Conservation (phyloP, 1,284 basidiomycete genomes). For the Heterobasidion irregulare region DNA sequence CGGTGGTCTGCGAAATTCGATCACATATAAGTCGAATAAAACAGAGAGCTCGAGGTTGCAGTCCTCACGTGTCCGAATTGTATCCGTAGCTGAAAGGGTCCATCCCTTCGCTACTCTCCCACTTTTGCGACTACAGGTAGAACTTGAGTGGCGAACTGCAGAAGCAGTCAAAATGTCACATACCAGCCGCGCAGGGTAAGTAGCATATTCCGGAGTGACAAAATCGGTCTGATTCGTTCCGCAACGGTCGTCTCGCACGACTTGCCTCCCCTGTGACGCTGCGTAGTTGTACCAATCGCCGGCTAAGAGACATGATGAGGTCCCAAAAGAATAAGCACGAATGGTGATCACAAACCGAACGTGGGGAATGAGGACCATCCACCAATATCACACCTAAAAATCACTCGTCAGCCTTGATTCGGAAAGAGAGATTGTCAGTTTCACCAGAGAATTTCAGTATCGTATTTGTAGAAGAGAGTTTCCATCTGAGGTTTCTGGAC, state of each 20-base stretch:
- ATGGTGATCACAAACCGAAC: conserved; percentile 4
- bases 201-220: conserved; percentile 50
- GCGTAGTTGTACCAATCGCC: conserved; percentile 45
- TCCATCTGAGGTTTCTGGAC: conserved; percentile 50
- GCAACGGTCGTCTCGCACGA: conserved; percentile 47
- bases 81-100: conserved; percentile 34
- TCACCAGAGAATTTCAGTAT: conserved; percentile 46
- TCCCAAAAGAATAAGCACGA: neutral
- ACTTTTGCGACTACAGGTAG: conserved; percentile 28
- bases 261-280: conserved; percentile 36
- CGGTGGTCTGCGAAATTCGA: conserved; percentile 20
- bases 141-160: neutral
- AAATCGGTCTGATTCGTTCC: conserved; percentile 40
- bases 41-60: neutral
- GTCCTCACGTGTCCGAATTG: conserved; percentile 13
- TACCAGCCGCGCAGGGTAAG: conserved; percentile 34
- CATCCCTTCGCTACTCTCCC: conserved; percentile 52
- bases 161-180: neutral
- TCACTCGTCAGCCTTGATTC: conserved; percentile 15
- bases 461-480: conserved; percentile 40
- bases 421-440: neutral
- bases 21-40: conserved; percentile 8
- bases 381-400: conserved; percentile 52
- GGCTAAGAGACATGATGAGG: conserved; percentile 34
- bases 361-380: conserved; percentile 25